These are phyloP conservation scores for Alternaria incomplexa DNA, from an alignment of 2,329 filamentous ascomycete species.

Conservation along the genomic window DNA sequence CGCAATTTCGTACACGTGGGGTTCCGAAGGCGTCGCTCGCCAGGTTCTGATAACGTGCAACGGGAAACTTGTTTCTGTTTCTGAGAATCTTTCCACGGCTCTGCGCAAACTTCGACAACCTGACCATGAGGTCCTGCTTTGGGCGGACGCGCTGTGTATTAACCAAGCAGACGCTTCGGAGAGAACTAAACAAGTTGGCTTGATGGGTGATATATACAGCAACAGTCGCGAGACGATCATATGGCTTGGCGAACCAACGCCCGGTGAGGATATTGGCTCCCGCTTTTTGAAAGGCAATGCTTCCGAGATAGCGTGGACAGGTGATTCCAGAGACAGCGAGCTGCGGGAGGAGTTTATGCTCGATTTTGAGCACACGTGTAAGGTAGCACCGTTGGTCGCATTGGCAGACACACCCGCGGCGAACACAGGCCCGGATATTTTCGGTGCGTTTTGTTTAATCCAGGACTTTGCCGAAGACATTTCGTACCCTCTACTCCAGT, in stretches of 20 bases:
- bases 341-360: background rate
- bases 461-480: conserved; percentile 18
- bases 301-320: background rate
- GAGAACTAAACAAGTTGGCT: conserved; percentile 4
- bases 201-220: conserved; percentile 11
- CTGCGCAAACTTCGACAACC: conserved; percentile 16
- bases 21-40: conserved; percentile 3
- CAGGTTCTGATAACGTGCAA: conserved; percentile 18
- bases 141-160: conserved; percentile 11
- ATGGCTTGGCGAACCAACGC: conserved; percentile 4
- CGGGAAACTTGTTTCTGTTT: conserved; percentile 7
- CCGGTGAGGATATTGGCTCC: background rate
- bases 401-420: background rate
- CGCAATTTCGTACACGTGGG: conserved; percentile 23
- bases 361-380: background rate
- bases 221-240: conserved; percentile 8
- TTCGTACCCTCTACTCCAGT: background rate
- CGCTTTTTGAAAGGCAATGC: background rate
- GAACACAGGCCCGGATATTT: conserved; percentile 15
- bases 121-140: background rate
- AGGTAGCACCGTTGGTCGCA: background rate
- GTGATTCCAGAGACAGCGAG: background rate
- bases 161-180: conserved; percentile 5
- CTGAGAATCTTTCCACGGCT: conserved; percentile 19
- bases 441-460: conserved; percentile 26